phyloP scores from a whole-genome alignment of 148 eudicot genomes.

The Mesembryanthemum crystallinum region DNA sequence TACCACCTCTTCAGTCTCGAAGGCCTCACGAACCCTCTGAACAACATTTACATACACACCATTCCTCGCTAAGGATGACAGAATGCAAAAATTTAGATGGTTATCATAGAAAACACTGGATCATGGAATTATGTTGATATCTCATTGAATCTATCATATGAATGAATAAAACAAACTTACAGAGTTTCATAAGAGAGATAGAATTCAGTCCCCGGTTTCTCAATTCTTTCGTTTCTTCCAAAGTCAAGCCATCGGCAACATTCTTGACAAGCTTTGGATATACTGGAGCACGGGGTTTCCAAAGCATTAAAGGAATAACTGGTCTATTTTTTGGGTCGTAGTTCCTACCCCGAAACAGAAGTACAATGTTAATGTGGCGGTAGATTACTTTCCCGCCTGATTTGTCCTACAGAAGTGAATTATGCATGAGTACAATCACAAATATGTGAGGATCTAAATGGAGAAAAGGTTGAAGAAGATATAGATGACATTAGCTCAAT shows the following conservation, averaged over 20 bases:
- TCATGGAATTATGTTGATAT: neutral
- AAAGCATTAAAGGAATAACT: slow-evolving; percentile 74
- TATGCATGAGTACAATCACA: slow-evolving; percentile 9
- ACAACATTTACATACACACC: slow-evolving; percentile 88
- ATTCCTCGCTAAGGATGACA: slow-evolving; percentile 58
- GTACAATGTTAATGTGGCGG: slow-evolving; percentile 63
- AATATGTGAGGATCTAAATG: neutral
- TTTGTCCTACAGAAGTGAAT: slow-evolving; percentile 58
- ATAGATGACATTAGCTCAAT: slow-evolving; percentile 6
- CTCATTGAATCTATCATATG: neutral
- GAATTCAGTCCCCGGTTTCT: slow-evolving; percentile 69
- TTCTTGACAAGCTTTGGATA: slow-evolving; percentile 85
- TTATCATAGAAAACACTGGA: neutral
- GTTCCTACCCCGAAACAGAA: slow-evolving; percentile 76
- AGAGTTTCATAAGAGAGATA: slow-evolving; percentile 63
- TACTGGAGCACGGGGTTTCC: slow-evolving; percentile 87
- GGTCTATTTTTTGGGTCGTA: slow-evolving; percentile 76
- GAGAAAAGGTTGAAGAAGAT: neutral
- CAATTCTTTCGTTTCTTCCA: slow-evolving; percentile 86
- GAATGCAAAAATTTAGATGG: neutral
- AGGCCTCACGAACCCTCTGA: slow-evolving; percentile 77
- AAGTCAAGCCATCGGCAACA: slow-evolving; percentile 79
- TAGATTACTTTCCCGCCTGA: slow-evolving; percentile 76
- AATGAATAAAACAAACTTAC: slow-evolving; percentile 42
- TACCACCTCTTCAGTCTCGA: slow-evolving; percentile 76